phyloP scores from a whole-genome alignment of 108 stramenopile species.

The Cyclotella baltica region DNA sequence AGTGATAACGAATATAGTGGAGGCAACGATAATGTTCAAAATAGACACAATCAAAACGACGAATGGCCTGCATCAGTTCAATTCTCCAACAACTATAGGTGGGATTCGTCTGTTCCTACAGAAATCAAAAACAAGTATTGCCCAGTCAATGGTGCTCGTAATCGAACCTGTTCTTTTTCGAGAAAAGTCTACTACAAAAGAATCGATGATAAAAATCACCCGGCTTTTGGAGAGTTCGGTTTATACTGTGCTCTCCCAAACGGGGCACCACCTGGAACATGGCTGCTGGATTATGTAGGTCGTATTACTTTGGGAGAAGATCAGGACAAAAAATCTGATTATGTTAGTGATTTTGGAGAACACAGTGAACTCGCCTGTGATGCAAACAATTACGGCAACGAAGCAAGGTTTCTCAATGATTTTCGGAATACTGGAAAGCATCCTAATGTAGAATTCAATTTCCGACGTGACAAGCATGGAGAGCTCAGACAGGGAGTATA shows the following conservation, averaged over 20 bases:
- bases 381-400: conserved; percentile 44
- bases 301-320: conserved; percentile 37
- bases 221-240: conserved; percentile 42
- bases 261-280: conserved; percentile 35
- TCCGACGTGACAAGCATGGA: conserved; percentile 33
- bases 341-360: conserved; percentile 45
- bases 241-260: conserved; percentile 38
- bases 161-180: conserved; percentile 7
- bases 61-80: conserved; percentile 32
- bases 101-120: conserved; percentile 21
- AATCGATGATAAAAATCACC: conserved; percentile 40
- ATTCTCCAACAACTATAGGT: conserved; percentile 49
- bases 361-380: conserved; percentile 37
- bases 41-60: neutral
- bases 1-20: conserved; percentile 27
- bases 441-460: conserved; percentile 42
- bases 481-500: conserved; percentile 51
- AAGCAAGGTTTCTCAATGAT: conserved; percentile 53
- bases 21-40: neutral
- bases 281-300: conserved; percentile 51
- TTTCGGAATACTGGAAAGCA: conserved; percentile 41
- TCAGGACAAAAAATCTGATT: conserved; percentile 42
- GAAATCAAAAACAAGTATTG: conserved; percentile 25
- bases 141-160: conserved; percentile 2
- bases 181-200: conserved; percentile 39